phyloP scores from a whole-genome alignment of 495 filamentous ascomycete genomes.

The Cudoniella acicularis region DNA sequence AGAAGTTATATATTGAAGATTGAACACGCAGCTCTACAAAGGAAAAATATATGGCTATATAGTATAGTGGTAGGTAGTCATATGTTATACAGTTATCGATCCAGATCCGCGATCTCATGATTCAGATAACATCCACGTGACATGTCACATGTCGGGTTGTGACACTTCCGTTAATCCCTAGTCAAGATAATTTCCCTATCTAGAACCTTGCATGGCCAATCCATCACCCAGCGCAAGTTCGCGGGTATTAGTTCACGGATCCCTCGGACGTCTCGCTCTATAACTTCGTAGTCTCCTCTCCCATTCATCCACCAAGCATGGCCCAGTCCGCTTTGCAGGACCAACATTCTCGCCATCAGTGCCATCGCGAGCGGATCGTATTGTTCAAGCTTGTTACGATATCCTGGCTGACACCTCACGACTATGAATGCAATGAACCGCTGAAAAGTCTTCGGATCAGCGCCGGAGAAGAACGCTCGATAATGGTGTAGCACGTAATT shows the following conservation, averaged over 20 bases:
- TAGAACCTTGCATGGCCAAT: neutral
- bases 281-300: neutral
- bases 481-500: neutral
- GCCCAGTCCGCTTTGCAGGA: neutral
- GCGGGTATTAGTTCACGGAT: neutral
- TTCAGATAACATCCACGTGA: too few relatives aligned
- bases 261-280: neutral
- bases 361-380: neutral
- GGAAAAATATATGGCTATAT: too few relatives aligned
- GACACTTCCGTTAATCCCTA: neutral
- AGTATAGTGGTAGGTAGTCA: too few relatives aligned
- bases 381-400: neutral
- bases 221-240: neutral
- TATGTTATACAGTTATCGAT: too few relatives aligned
- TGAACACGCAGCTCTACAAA: too few relatives aligned
- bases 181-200: neutral
- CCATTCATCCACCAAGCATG: neutral
- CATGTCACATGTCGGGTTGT: too few relatives aligned
- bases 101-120: too few relatives aligned
- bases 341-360: neutral
- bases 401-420: neutral
- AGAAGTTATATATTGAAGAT: too few relatives aligned
- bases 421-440: neutral
- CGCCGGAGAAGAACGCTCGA: neutral
- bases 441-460: neutral